These are phyloP conservation scores for Decorospora gaudefroyi DNA, from an alignment of 2,329 filamentous ascomycete species.

Conservation along the genomic window DNA sequence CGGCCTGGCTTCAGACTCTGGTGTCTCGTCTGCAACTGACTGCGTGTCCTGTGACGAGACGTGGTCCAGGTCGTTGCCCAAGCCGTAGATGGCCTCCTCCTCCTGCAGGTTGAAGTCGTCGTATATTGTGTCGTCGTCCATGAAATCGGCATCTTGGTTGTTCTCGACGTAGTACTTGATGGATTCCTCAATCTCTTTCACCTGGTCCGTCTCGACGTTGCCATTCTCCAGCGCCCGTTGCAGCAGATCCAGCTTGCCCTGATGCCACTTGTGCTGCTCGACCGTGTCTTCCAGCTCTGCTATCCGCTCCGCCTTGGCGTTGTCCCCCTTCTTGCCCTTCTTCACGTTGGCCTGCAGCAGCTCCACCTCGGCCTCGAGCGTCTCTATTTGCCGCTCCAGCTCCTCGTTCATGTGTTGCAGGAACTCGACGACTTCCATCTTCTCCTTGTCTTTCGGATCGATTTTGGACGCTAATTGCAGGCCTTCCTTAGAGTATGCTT, in stretches of 20 bases:
- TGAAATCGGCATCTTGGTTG: slow-evolving; percentile 84
- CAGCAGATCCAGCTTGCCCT: slow-evolving; percentile 87
- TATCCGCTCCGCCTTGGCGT: slow-evolving; percentile 81
- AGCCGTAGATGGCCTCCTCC: slow-evolving; percentile 85
- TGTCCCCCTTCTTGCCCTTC: slow-evolving; percentile 86
- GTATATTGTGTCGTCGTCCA: slow-evolving; percentile 93
- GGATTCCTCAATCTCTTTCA: slow-evolving; percentile 84
- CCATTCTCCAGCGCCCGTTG: slow-evolving; percentile 91
- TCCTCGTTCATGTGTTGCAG: slow-evolving; percentile 86
- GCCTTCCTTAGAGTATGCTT: slow-evolving; percentile 98
- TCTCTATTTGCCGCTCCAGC: slow-evolving; percentile 90
- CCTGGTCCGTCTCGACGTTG: slow-evolving; percentile 82
- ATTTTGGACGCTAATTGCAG: slow-evolving; percentile 88
- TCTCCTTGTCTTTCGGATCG: slow-evolving; percentile 97
- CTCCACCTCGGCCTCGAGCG: slow-evolving; percentile 87
- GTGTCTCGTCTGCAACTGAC: slow-evolving; percentile 82
- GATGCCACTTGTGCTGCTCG: slow-evolving; percentile 96
- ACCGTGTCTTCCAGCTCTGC: slow-evolving; percentile 81
- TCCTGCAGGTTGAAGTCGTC: slow-evolving; percentile 91
- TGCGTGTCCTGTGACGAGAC: slow-evolving; percentile 95
- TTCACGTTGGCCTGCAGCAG: slow-evolving; percentile 85
- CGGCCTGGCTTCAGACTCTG: slow-evolving; percentile 61
- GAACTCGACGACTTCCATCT: slow-evolving; percentile 85
- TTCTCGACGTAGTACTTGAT: slow-evolving; percentile 96
- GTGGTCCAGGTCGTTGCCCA: slow-evolving; percentile 78